phyloP scores from a whole-genome alignment of 257 asterid species.

The Scutellaria barbata region DNA sequence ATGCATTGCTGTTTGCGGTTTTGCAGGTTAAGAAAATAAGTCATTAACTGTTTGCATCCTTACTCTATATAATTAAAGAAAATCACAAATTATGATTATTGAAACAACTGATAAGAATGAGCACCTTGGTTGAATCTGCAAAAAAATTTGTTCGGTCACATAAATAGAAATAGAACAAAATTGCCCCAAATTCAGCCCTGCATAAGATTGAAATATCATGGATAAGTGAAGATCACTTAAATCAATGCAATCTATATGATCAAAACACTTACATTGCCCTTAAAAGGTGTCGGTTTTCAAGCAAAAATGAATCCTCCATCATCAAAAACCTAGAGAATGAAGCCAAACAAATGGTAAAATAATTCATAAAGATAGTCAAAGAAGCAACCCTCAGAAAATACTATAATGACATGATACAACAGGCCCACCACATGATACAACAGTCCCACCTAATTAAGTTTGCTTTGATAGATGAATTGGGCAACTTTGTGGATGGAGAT shows the following conservation, averaged over 20 bases:
- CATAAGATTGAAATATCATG: slow-evolving; percentile 35
- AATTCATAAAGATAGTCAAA: slow-evolving; percentile 22
- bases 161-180: slow-evolving; percentile 73
- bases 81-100: neutral
- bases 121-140: slow-evolving; percentile 83
- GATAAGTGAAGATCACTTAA: slow-evolving; percentile 27
- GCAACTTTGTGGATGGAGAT: slow-evolving; percentile 58
- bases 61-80: neutral
- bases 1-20: slow-evolving; percentile 1
- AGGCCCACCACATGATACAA: slow-evolving; percentile 45
- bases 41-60: neutral
- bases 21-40: neutral
- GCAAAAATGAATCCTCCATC: slow-evolving; percentile 53
- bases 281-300: slow-evolving; percentile 49
- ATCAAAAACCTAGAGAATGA: slow-evolving; percentile 44
- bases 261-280: slow-evolving; percentile 51
- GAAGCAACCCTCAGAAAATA: slow-evolving; percentile 26
- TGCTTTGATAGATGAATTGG: slow-evolving; percentile 57
- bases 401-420: slow-evolving; percentile 18
- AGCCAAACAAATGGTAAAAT: slow-evolving; percentile 28
- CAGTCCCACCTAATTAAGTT: slow-evolving; percentile 63
- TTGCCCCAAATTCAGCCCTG: slow-evolving; percentile 90
- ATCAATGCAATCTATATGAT: slow-evolving; percentile 9
- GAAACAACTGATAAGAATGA: slow-evolving; percentile 35
- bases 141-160: slow-evolving; percentile 83